phyloP scores from a whole-genome alignment of 495 filamentous ascomycete genomes.

The Rhypophila decipiens region DNA sequence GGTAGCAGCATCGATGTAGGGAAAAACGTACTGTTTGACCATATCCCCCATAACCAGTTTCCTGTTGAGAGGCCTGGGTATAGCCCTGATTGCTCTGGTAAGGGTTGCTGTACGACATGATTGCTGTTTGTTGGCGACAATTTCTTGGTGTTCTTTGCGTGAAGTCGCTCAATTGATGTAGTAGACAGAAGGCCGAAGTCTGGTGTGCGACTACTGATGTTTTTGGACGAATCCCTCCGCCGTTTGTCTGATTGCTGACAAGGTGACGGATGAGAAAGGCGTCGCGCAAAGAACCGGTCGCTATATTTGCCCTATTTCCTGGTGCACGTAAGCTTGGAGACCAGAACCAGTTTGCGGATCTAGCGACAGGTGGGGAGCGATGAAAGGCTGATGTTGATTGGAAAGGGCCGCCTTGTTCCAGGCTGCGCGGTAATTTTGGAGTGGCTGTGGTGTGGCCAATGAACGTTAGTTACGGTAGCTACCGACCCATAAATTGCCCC shows the following conservation, averaged over 20 bases:
- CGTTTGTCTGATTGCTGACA: neutral
- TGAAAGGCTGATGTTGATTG: neutral
- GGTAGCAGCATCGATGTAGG: neutral
- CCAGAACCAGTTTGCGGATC: neutral
- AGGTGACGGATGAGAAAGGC: neutral
- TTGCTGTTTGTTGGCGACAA: conserved; percentile 16
- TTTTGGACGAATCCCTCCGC: too few species aligned
- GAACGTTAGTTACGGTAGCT: neutral
- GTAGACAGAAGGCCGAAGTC: too few species aligned
- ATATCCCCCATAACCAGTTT: conserved; percentile 41
- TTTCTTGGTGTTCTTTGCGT: neutral
- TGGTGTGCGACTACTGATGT: too few species aligned
- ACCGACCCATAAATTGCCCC: neutral
- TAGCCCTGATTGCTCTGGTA: conserved; percentile 36
- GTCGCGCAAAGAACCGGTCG: neutral
- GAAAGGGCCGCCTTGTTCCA: neutral
- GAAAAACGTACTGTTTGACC: conserved; percentile 19
- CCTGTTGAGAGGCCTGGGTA: conserved; percentile 34
- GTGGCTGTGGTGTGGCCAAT: neutral
- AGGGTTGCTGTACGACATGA: conserved; percentile 39
- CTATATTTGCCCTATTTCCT: neutral
- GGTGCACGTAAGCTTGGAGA: too few species aligned
- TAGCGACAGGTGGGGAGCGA: neutral
- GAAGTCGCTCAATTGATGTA: conserved; percentile 14
- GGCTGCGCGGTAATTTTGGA: neutral